Base-by-base conservation (phyloP, 1,139 yeast genomes). In the Candida frijolesensis region DNA sequence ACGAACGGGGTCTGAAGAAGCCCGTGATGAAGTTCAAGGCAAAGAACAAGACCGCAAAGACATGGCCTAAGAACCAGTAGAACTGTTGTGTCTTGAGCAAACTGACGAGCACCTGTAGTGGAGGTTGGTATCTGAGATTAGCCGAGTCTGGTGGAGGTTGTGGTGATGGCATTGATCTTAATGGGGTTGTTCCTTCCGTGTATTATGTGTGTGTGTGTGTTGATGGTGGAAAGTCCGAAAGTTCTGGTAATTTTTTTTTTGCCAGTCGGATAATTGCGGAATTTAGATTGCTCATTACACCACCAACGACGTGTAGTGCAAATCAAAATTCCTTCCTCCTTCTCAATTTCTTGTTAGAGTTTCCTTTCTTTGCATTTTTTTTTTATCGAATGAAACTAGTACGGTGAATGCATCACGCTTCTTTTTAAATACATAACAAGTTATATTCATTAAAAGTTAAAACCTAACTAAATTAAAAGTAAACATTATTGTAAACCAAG, bases 41-140 rank as follows among this genome's bases (percentile, higher is more conserved):
- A 56, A 76, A 76, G 55, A 67, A 73, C 22, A 67, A 50, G 2
- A 79, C 56, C 6, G 76, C 76, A 22, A 66, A 59, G 8, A 74
- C 69, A 60, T 80, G 83, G 12, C 82, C 81, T 44, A 78, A 51
- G 54, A 74, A 80, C 85, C 85, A 80, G 57, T 78, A 79, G 58
- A 80, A 78, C 58, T 80, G 83, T 37, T 76, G 76, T 1, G 79
- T 71, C 49, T 60, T 65, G 42, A 65, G 58, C 45, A 75, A 61
- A 19, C 32, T 44, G 18, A 41, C 38, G 46, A 55, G 48, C 42
- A 54, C 57, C 38, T 49, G 48, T 34, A 50, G 22, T 29, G 56
- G 56, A 2, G 53, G 37, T 40, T 35, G 50, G n/a, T 45, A 49
- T 47, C 51, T 52, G 11, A 40, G 33, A 22, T 40, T 40, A 10